A percentile compares a stretch with the other conserved stretches of the same genome.
phyloP scores from a whole-genome alignment of 2,329 filamentous ascomycete genomes.

The Trichophyton equinum region DNA sequence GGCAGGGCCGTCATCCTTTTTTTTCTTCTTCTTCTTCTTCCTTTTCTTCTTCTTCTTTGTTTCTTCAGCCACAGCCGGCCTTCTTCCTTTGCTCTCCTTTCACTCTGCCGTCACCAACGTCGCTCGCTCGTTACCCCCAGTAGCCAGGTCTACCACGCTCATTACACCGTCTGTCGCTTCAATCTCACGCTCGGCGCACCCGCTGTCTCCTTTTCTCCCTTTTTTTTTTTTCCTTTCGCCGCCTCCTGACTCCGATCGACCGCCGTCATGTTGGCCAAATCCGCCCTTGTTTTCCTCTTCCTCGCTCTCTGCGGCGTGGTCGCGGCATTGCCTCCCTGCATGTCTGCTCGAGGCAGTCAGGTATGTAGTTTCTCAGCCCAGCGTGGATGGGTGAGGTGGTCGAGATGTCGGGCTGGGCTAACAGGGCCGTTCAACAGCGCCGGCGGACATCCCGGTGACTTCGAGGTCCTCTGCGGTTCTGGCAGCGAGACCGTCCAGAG shows the following conservation, averaged over 20 bases:
- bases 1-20: neutral
- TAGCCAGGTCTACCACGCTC: neutral
- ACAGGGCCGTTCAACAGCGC: slow-evolving; percentile 18
- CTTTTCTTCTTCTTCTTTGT: neutral
- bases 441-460: slow-evolving; percentile 26
- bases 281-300: slow-evolving; percentile 32
- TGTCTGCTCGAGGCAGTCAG: slow-evolving; percentile 41
- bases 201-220: slow-evolving; percentile 10
- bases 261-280: slow-evolving; percentile 36
- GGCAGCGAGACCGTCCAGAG: slow-evolving; percentile 25
- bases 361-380: slow-evolving; percentile 23
- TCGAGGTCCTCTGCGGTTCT: slow-evolving; percentile 29
- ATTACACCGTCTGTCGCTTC: slow-evolving; percentile 4
- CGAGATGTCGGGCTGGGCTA: slow-evolving; percentile 10
- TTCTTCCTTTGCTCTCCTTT: too few species aligned
- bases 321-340: slow-evolving; percentile 36
- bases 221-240: slow-evolving; percentile 2
- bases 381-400: neutral
- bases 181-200: slow-evolving; percentile 7
- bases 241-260: neutral
- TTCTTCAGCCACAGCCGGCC: too few species aligned
- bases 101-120: neutral
- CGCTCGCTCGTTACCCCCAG: neutral
- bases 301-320: slow-evolving; percentile 34
- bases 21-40: neutral